Evolutionary conservation across 139 green algal genomes (phyloP), one percentile per base, ranked within the genome.

Genomic region (Penium margaritaceum): DNA sequence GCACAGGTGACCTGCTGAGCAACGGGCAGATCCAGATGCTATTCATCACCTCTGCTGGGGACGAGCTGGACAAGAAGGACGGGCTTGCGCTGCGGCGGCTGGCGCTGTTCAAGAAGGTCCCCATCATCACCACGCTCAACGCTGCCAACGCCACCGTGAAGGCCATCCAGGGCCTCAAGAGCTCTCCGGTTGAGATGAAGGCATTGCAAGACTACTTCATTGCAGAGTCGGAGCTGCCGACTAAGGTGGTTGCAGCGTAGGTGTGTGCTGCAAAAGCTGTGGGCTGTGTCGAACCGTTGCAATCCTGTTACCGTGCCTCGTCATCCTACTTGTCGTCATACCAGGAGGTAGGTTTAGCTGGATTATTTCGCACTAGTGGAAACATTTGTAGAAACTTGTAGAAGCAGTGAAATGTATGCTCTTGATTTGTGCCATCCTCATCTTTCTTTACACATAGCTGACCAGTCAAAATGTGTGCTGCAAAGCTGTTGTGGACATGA

Each of bases 71-170:
- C 81, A 81, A 89, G 24, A 78, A 85, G 24, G 95, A 99, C 78
- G 94, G 95, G 37, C 93, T 90, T 81, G 89, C 92, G 72, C 85
- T 99, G 65, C 85, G 95, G 51, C 86, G 95, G 27, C 75, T 90
- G 19, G 92, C 94, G 32, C 84, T 98, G 19, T 81, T 66, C 6
- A 75, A 88, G 66, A 93, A 96, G 81, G 85, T 98, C 27, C 94
- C 94, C 41, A 89, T 95, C 65, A 87, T 98, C 67, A 98, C 95
- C 36, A 99, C 95, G 17, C 75, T 99, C 1, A 89, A 91, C 1
- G 94, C 88, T 17, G 88, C 86, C 29, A 85, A 81, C 12, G 93
- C 94, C 27, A 98, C 90, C 0, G 73, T 86, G 0, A 70, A 85
- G 39, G 92, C 91, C 9, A 87, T 99, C 36, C 76, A 85, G 38